Evolutionary conservation across 2,329 filamentous ascomycete genomes (phyloP), one percentile per base, ranked within the genome.

Genomic region (Paradendryphiella salina): DNA sequence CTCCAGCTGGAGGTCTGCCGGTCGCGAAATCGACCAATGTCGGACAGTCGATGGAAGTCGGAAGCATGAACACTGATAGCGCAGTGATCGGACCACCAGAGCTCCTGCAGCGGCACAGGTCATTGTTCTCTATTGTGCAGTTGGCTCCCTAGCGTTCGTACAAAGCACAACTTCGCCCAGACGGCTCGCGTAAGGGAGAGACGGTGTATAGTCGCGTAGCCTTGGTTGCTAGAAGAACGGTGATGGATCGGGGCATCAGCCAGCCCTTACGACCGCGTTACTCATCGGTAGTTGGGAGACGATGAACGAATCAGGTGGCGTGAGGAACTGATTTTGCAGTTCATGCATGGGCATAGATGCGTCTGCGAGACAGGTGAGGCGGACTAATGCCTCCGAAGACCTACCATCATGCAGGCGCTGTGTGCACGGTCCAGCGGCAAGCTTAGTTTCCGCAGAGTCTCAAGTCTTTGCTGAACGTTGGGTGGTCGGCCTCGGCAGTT

Each of bases 1-100:
- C 36, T 46, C 35, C 35, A 52, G 49, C 52, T 48, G 49, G 39
- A 52, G 34, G 52, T 37, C 42, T 47, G 42, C 40, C 47, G 49
- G 47, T 37, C 11, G 36, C 42, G 38, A 54, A 59, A 44, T 33
- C 32, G 52, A 50, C 48, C 44, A 55, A 58, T 47, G 58, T 55
- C 49, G 58, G 56, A 54, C 41, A 51, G 42, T 38, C 9, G 28
- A 29, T 50, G 38, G 33, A 50, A n/a, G 51, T 51, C 52, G 46
- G 47, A 55, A 45, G 50, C 53, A 61, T 48, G 34, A 46, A 44
- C 52, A n/a, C 13, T 38, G 15, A 38, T 55, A 47, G 43, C 50
- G 52, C 37, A 41, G 45, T 37, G 38, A 46, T 46, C 37, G 50
- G 46, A 55, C 57, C 53, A 55, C 52, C 44, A 36, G 47, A 39